Base-by-base conservation (phyloP, 768 basidiomycete species). In the Suillus cothurnatus region DNA sequence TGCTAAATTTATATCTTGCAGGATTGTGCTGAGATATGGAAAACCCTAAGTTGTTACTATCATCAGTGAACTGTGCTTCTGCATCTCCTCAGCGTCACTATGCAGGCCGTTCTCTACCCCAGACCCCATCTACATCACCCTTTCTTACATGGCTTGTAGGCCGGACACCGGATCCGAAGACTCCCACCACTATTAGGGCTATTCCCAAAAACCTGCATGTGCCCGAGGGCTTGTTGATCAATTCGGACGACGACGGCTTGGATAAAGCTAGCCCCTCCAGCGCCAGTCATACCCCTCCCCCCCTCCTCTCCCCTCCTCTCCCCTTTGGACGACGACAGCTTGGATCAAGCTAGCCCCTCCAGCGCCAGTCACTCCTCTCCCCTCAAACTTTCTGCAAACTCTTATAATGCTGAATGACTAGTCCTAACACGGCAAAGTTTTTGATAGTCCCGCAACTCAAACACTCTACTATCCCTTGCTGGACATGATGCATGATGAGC, bases 141-240 rank as follows among this genome's bases (percentile, higher is more conserved):
- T 76, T 73, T 12, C 61, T 76, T 65, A 76, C 73, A 6, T 78
- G 75, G 75, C 68, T 78, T 63, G 75, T 76, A 41, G 75, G 77
- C 62, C 71, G 72, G 2, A 31, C 57, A 19, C 57, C 57, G 17
- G 57, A 38, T 36, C 1, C 26, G 15, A 38, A 38, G 8, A 26
- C 56, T 57, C 11, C 56, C 4, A 34, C 55, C n/a, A 23, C 56
- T 38, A 19, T 31, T n/a, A 58, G 38, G 38, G 36, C 64, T 38
- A 32, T 63, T 15, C 32, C 61, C 5, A 41, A 56, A 21, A 45
- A 43, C n/a, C 64, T 61, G 14, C 41, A 56, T 32, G 63, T 66
- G 11, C 81, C 83, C 19, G 83, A 87, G 68, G 87, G 85, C 2
- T 72, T 86, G 26, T 74, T 88, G 34, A 88, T 88, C 65, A 85